Conservation (phyloP, 1,284 basidiomycete genomes). For the Vanrija sp. region DNA sequence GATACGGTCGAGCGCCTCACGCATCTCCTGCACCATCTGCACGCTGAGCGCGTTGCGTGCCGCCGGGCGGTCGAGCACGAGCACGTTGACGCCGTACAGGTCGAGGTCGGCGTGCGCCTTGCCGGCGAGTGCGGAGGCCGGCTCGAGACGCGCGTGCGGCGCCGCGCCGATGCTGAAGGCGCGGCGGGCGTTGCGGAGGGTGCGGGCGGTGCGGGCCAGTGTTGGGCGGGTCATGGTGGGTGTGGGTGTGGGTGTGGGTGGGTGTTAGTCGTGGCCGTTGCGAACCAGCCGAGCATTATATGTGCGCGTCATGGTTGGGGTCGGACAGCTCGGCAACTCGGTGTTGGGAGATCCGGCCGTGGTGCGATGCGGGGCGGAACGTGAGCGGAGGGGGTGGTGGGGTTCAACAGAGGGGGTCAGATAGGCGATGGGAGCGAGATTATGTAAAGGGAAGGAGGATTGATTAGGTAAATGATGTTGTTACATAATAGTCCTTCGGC, state of each 20-base stretch:
- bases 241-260: no score
- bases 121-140: constrained; percentile 7
- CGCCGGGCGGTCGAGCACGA: constrained; percentile 69
- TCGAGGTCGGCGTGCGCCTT: constrained; percentile 16
- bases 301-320: no score
- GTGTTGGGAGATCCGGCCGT: no score
- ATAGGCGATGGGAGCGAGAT: no score
- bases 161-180: constrained; percentile 5
- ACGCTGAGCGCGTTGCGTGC: constrained; percentile 86
- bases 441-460: neutral
- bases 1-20: constrained; percentile 64
- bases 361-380: no score
- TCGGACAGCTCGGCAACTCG: no score
- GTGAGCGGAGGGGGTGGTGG: no score
- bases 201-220: constrained; percentile 1
- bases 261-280: no score
- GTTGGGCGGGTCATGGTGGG: no score
- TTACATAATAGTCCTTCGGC: neutral
- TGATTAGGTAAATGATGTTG: neutral
- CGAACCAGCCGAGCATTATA: no score
- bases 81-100: constrained; percentile 45
- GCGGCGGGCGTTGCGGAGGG: constrained; percentile 2
- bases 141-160: constrained; percentile 35
- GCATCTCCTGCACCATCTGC: constrained; percentile 71
- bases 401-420: no score